These are phyloP conservation scores for Prinsepia uniflora DNA, from an alignment of 306 rosid species.

Conservation along the genomic window DNA sequence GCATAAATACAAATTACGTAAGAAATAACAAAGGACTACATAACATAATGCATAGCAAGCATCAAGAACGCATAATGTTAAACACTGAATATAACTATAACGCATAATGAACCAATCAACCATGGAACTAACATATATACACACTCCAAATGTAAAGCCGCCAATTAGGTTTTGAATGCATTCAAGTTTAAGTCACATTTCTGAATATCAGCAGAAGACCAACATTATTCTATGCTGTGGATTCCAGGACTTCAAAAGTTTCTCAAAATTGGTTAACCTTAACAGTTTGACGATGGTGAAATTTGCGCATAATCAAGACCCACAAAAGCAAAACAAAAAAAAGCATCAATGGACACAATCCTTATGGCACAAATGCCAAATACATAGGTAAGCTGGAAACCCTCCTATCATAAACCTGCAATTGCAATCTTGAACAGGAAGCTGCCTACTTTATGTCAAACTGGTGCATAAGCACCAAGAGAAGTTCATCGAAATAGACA, in stretches of 20 bases:
- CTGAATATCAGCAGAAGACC: neutral
- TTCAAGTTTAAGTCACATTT: neutral
- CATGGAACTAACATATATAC: too few species aligned
- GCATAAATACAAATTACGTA: constrained; percentile 10
- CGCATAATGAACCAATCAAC: too few species aligned
- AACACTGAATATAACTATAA: neutral
- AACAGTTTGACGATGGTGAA: neutral
- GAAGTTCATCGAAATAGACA: neutral
- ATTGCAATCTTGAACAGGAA: neutral
- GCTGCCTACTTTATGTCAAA: neutral
- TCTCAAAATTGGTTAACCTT: too few species aligned
- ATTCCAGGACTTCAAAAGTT: neutral
- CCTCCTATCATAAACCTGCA: neutral
- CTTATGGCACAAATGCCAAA: neutral
- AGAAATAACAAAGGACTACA: neutral
- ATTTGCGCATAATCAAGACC: neutral
- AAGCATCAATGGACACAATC: neutral
- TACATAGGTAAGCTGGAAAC: neutral
- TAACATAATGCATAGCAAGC: constrained; percentile 1
- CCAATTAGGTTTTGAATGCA: neutral
- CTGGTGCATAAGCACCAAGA: neutral
- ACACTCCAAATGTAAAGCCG: neutral
- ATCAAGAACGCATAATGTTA: constrained; percentile 8
- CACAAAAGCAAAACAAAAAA: neutral
- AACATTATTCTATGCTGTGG: neutral